Percentiles rank a stretch among this genome's conserved stretches.
These are phyloP conservation scores for Conticribra weissflogii DNA, from an alignment of 108 stramenopile species.

Conservation along the genomic window DNA sequence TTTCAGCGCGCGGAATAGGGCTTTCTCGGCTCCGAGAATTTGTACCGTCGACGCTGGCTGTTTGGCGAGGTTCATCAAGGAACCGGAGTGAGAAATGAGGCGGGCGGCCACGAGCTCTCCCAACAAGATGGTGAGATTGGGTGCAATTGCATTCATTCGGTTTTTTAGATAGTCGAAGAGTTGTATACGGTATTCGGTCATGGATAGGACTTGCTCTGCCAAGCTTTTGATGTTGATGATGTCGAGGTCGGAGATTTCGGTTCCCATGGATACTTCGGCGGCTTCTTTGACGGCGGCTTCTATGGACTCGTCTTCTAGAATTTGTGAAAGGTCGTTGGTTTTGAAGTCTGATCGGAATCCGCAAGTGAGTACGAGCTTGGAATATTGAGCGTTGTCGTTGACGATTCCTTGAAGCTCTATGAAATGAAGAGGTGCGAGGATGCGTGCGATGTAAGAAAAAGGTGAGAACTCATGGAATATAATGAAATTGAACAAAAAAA, in stretches of 20 bases:
- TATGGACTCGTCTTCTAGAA: slow-evolving; percentile 89
- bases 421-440: slow-evolving; percentile 1
- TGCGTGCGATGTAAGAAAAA: background rate
- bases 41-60: slow-evolving; percentile 99
- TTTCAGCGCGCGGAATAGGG: slow-evolving; percentile 99
- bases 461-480: background rate
- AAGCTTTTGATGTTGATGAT: slow-evolving; percentile 92
- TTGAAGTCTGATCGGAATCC: slow-evolving; percentile 90
- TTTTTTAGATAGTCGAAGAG: slow-evolving; percentile 98
- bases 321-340: slow-evolving; percentile 87
- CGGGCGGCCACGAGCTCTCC: slow-evolving; percentile 99
- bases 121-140: slow-evolving; percentile 98
- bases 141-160: slow-evolving; percentile 99
- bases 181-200: slow-evolving; percentile 98
- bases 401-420: slow-evolving; percentile 91
- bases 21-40: slow-evolving; percentile 99
- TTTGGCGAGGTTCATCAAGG: slow-evolving; percentile 98
- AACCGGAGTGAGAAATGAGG: slow-evolving; percentile 98
- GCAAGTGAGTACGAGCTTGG: slow-evolving; percentile 92
- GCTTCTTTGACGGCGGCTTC: slow-evolving; percentile 94
- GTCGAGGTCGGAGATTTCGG: slow-evolving; percentile 97
- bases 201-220: slow-evolving; percentile 94
- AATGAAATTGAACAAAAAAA: too few species aligned
- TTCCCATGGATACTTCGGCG: slow-evolving; percentile 99
- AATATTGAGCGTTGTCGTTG: slow-evolving; percentile 96